Evolutionary conservation across 2,329 filamentous ascomycete genomes (phyloP), one percentile per base, ranked within the genome.

Genomic region (Ceratocystis lukuohia): DNA sequence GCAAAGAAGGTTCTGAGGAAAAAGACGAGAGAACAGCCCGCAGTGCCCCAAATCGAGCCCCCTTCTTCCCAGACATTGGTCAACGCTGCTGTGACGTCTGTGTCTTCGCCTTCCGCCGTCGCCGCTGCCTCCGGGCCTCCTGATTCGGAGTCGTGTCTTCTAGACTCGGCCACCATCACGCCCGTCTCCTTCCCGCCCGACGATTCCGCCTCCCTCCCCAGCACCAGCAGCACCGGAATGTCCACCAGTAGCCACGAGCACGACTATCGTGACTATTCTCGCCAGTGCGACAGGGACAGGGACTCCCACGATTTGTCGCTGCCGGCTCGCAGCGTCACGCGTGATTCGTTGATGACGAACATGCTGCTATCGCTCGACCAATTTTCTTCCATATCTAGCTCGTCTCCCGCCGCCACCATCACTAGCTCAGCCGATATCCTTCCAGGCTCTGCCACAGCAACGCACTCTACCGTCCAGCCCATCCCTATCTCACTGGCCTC

Each of bases 341-440:
- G 93, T 71, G 90, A 96, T 73, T 96, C 92, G 45, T 86, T 99
- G 70, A 91, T 99, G 68, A 88, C 94, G 76, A 96, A 96, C 75
- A 94, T 99, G 88, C 85, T 97, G 68, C 80, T 94, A 70, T 96
- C 92, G 50, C 86, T 99, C 70, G 93, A 96, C 76, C 88, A 93
- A 75, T 85, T 93, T 73, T 68, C 69, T 12, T 87, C 64, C 22
- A 41, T 61, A 25, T 30, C 62, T n/a, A 30, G 20, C 84, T 50
- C 80, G 83, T 71, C 79, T 75, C 57, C 79, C 82, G 70, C 69
- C 65, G 67, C 71, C 72, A 50, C 70, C 71, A 53, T 59, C 68
- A 5, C 71, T 70, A 10, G 70, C 71, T 20, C 56, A 30, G 12
- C 57, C n/a, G 25, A 50, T 63, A 28, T 53, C 56, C 64, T 41